phyloP scores from a whole-genome alignment of 1,284 basidiomycete genomes.

The Cryptococcus neoformans region DNA sequence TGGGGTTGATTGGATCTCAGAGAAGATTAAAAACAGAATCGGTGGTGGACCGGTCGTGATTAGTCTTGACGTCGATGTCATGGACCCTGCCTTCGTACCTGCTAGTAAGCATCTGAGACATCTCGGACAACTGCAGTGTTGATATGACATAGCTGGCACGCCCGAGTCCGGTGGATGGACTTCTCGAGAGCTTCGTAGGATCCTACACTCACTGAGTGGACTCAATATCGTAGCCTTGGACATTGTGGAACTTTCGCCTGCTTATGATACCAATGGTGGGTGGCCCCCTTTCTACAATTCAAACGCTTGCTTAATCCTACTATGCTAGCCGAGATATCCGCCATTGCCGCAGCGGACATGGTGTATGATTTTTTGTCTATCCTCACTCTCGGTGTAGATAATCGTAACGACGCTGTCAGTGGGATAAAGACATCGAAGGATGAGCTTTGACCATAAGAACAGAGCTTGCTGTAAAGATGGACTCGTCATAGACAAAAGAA shows the following conservation, averaged over 20 bases:
- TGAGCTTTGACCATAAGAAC: constrained; percentile 11
- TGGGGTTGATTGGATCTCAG: constrained; percentile 46
- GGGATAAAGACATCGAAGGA: constrained; percentile 1
- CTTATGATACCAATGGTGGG: constrained; percentile 45
- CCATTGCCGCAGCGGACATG: constrained; percentile 46
- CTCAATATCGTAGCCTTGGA: constrained; percentile 48
- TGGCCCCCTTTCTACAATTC: neutral
- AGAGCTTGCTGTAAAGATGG: neutral
- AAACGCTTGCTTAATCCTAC: neutral
- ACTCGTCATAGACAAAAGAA: too few species aligned
- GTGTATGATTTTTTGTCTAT: constrained; percentile 40
- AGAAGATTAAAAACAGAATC: constrained; percentile 42
- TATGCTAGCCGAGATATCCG: constrained; percentile 38
- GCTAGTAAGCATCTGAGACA: constrained; percentile 29
- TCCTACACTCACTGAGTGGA: constrained; percentile 45
- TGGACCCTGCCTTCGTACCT: constrained; percentile 44
- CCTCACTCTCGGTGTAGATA: constrained; percentile 22
- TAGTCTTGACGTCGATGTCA: constrained; percentile 44
- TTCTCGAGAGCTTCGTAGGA: constrained; percentile 48
- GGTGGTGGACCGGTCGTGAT: constrained; percentile 40
- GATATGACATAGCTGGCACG: too few species aligned
- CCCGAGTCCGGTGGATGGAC: constrained; percentile 50
- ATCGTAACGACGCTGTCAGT: too few species aligned
- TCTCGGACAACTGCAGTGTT: neutral
- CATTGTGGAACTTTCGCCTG: constrained; percentile 43